Evolutionary conservation across 164 flowering plant genomes (phyloP).

Genomic region (Magnolia changhungtana): DNA sequence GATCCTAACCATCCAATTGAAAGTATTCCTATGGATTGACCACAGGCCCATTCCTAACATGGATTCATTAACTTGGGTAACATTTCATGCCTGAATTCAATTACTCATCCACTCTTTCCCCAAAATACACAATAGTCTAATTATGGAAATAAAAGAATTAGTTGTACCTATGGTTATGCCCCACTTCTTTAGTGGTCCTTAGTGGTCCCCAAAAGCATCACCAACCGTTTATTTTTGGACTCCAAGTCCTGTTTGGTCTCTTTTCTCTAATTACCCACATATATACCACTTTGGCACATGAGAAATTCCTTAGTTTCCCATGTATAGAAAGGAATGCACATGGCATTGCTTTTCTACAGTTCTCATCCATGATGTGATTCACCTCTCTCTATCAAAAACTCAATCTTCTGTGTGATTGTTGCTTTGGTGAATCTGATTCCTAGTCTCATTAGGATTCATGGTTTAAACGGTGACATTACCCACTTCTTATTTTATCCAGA

Average conservation of each 20-base stretch:
- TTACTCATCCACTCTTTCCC: background rate
- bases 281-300: constrained; percentile 5
- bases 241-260: constrained; percentile 7
- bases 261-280: constrained; percentile 9
- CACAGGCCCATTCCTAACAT: background rate
- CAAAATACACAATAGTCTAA: constrained; percentile 10
- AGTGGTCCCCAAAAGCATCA: constrained; percentile 19
- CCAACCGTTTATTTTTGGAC: constrained; percentile 4
- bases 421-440: constrained; percentile 19
- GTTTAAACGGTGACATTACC: background rate
- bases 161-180: constrained; percentile 9
- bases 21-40: background rate
- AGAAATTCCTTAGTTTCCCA: constrained; percentile 12
- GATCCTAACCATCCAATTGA: too few relatives aligned
- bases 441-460: constrained; percentile 6
- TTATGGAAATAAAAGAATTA: constrained; percentile 13
- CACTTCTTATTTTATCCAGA: background rate
- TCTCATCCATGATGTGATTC: constrained; percentile 12
- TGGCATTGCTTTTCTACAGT: constrained; percentile 8
- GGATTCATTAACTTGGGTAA: background rate
- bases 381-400: constrained; percentile 8
- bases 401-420: constrained; percentile 1
- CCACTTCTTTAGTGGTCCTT: constrained; percentile 14
- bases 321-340: constrained; percentile 4
- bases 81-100: background rate